A percentile compares a stretch with the other conserved stretches of the same genome.
These are phyloP conservation scores for Yamadazyma siamensis DNA, from an alignment of 1,139 yeast species.

Conservation along the genomic window DNA sequence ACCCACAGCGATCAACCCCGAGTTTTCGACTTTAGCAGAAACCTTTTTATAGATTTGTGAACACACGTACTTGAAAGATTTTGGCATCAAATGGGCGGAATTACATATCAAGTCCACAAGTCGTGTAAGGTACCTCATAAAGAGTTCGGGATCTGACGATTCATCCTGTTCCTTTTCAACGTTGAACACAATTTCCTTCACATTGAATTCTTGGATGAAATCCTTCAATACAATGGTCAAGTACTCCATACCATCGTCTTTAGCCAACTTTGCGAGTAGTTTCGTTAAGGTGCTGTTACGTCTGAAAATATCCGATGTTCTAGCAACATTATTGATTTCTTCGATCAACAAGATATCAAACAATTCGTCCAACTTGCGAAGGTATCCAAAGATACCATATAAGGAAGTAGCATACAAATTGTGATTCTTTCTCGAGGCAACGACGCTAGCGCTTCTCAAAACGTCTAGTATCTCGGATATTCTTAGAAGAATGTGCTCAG, in stretches of 20 bases:
- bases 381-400: conserved; percentile 57
- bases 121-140: conserved; percentile 54
- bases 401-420: conserved; percentile 61
- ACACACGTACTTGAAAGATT: conserved; percentile 72
- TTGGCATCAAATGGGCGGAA: conserved; percentile 61
- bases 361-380: conserved; percentile 51
- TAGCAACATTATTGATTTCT: conserved; percentile 58
- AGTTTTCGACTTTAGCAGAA: conserved; percentile 61
- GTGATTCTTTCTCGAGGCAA: conserved; percentile 55
- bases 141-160: conserved; percentile 36
- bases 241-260: conserved; percentile 61
- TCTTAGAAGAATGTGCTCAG: conserved; percentile 13
- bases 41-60: conserved; percentile 68
- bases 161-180: conserved; percentile 50
- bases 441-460: conserved; percentile 58
- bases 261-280: conserved; percentile 67
- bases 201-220: conserved; percentile 49
- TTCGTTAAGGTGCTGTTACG: conserved; percentile 83
- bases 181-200: conserved; percentile 54
- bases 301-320: conserved; percentile 71
- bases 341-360: conserved; percentile 55
- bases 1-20: conserved; percentile 74
- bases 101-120: conserved; percentile 60
- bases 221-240: conserved; percentile 54
- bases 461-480: conserved; percentile 26